Evolutionary conservation across 495 filamentous ascomycete species (phyloP).

Genomic region (Parathielavia hyrcaniae): DNA sequence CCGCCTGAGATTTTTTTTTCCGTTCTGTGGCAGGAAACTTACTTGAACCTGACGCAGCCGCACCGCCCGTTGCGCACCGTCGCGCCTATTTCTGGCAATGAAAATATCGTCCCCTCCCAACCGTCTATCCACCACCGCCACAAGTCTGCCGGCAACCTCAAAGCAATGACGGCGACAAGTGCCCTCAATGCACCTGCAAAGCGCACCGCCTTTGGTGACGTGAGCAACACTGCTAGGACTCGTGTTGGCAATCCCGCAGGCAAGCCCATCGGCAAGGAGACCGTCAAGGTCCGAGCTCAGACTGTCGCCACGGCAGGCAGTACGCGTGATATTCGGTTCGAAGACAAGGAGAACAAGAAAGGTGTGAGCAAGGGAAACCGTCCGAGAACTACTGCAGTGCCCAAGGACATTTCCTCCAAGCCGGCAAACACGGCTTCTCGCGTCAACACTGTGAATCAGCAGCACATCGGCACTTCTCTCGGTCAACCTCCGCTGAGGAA

Average conservation of each 20-base stretch:
- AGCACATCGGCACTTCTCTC: conserved; percentile 10
- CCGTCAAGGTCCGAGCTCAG: conserved; percentile 22
- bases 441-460: conserved; percentile 2
- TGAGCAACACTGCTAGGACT: conserved; percentile 63
- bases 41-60: conserved; percentile 47
- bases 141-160: conserved; percentile 71
- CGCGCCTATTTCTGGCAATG: conserved; percentile 56
- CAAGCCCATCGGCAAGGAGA: conserved; percentile 50
- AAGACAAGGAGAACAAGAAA: conserved; percentile 39
- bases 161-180: conserved; percentile 48
- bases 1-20: not conserved
- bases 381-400: not conserved
- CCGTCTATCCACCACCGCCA: conserved; percentile 70
- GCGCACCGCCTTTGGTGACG: conserved; percentile 71
- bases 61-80: conserved; percentile 59
- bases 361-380: conserved; percentile 2
- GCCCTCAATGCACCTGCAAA: conserved; percentile 63
- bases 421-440: conserved; percentile 15
- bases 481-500: conserved; percentile 38
- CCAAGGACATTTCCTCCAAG: conserved; percentile 19
- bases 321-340: conserved; percentile 44
- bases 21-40: not conserved
- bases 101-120: conserved; percentile 58
- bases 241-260: conserved; percentile 39
- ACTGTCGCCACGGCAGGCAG: conserved; percentile 27